phyloP scores from a whole-genome alignment of 2,329 filamentous ascomycete species.

The Neodidymelliopsis sp. region DNA sequence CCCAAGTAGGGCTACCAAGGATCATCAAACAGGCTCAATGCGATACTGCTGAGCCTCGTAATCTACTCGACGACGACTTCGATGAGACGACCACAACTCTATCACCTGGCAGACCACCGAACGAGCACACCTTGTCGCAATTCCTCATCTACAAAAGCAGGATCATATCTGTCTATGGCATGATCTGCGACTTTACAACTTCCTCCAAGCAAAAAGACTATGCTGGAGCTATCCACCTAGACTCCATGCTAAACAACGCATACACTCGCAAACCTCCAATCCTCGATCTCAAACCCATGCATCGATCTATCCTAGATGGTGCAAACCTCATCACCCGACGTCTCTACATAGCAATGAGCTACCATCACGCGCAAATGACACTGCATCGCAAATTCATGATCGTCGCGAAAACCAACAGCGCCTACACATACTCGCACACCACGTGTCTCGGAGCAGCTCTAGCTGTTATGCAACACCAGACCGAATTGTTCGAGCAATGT shows the following conservation, averaged over 20 bases:
- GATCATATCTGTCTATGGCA: conserved; percentile 5
- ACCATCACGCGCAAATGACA: conserved; percentile 60
- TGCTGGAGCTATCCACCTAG: conserved; percentile 49
- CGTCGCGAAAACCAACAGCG: conserved; percentile 42
- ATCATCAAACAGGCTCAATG: conserved; percentile 53
- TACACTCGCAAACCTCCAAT: conserved; percentile 44
- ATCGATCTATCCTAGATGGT: conserved; percentile 57
- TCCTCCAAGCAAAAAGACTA: conserved; percentile 38
- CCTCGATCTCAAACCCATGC: conserved; percentile 48
- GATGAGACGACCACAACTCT: conserved; percentile 43
- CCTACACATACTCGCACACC: conserved; percentile 53
- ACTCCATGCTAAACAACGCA: conserved; percentile 46
- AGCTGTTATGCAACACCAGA: conserved; percentile 58
- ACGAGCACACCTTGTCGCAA: conserved; percentile 27
- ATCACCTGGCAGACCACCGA: conserved; percentile 34
- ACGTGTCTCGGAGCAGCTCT: conserved; percentile 59
- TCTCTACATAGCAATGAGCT: conserved; percentile 60
- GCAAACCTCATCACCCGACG: conserved; percentile 61
- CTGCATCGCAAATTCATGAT: conserved; percentile 63
- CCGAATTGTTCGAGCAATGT: conserved; percentile 59
- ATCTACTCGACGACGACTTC: conserved; percentile 57
- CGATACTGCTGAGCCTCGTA: conserved; percentile 55
- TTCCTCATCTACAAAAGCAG: conserved; percentile 16
- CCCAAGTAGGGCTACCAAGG: conserved; percentile 52
- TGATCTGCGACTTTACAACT: conserved; percentile 43